Evolutionary conservation across 306 rosid species (phyloP).

Genomic region (Quercus aquifolioides): DNA sequence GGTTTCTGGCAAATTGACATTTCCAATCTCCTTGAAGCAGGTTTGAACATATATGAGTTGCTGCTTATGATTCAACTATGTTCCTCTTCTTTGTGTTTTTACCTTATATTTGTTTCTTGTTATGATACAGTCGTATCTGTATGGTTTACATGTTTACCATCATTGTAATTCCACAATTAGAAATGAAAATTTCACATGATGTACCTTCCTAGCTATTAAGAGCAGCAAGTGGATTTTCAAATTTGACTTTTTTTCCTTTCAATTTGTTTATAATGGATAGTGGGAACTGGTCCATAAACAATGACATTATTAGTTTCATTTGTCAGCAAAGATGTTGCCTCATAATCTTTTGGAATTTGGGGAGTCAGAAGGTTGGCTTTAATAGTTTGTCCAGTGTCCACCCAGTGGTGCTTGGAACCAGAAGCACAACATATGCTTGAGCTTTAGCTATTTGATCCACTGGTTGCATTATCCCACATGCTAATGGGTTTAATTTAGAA

Average conservation of each 20-base stretch:
- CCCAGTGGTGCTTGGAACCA: not conserved
- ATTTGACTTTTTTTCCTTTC: not conserved
- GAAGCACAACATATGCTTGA: not conserved
- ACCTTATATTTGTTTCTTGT: not conserved
- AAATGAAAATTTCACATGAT: not conserved
- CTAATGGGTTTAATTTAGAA: not conserved
- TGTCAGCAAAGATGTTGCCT: not conserved
- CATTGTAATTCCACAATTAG: not conserved
- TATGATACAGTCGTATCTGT: not conserved
- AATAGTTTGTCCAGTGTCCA: not conserved
- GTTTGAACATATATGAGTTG: slow-evolving; percentile 27
- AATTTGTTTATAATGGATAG: not conserved
- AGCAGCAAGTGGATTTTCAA: not conserved
- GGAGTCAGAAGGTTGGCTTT: not conserved
- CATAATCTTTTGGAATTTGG: not conserved
- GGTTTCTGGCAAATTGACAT: slow-evolving; percentile 74
- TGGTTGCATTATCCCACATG: not conserved
- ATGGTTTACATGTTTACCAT: not conserved
- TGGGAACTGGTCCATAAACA: not conserved
- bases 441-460: not conserved
- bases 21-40: slow-evolving; percentile 90
- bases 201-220: not conserved
- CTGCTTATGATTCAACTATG: not conserved
- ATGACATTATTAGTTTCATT: not conserved
- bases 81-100: not conserved